phyloP scores from a whole-genome alignment of 2,329 filamentous ascomycete species.

The Arthrobotrys sinensis region DNA sequence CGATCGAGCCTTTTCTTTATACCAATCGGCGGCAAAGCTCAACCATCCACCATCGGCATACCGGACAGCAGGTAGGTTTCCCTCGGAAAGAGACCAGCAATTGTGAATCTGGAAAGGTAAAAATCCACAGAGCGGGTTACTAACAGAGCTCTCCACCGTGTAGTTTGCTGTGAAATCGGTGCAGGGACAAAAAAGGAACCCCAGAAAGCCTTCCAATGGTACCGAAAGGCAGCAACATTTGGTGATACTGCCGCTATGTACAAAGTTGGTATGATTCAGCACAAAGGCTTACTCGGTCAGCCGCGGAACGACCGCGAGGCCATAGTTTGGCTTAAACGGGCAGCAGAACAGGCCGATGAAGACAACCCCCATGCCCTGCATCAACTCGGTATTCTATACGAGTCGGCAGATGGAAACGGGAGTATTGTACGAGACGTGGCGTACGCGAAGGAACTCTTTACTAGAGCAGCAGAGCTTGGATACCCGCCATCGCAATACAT shows the following conservation, averaged over 20 bases:
- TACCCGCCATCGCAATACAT: slow-evolving; percentile 97
- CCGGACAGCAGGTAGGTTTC: slow-evolving; percentile 77
- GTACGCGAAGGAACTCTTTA: slow-evolving; percentile 86
- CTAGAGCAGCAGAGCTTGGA: slow-evolving; percentile 86
- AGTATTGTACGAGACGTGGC: slow-evolving; percentile 84
- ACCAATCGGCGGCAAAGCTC: slow-evolving; percentile 92
- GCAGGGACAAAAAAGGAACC: slow-evolving; percentile 93
- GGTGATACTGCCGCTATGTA: slow-evolving; percentile 97
- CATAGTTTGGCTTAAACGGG: slow-evolving; percentile 91
- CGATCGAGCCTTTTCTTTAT: slow-evolving; percentile 93
- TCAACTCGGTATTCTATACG: slow-evolving; percentile 80
- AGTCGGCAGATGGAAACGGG: slow-evolving; percentile 72
- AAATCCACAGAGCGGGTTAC: neutral
- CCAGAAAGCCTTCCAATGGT: slow-evolving; percentile 97
- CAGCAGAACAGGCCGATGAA: slow-evolving; percentile 86
- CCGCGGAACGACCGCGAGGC: slow-evolving; percentile 85
- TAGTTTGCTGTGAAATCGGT: slow-evolving; percentile 94
- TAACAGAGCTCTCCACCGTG: neutral
- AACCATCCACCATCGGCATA: slow-evolving; percentile 91
- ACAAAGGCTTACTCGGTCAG: slow-evolving; percentile 95
- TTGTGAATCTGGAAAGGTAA: neutral
- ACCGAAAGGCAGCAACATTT: slow-evolving; percentile 89
- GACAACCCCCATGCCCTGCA: slow-evolving; percentile 97
- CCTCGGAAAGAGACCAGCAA: neutral
- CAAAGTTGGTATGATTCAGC: slow-evolving; percentile 95